phyloP scores from a whole-genome alignment of 805 yeast species.

The Cephaloascus albidus region DNA sequence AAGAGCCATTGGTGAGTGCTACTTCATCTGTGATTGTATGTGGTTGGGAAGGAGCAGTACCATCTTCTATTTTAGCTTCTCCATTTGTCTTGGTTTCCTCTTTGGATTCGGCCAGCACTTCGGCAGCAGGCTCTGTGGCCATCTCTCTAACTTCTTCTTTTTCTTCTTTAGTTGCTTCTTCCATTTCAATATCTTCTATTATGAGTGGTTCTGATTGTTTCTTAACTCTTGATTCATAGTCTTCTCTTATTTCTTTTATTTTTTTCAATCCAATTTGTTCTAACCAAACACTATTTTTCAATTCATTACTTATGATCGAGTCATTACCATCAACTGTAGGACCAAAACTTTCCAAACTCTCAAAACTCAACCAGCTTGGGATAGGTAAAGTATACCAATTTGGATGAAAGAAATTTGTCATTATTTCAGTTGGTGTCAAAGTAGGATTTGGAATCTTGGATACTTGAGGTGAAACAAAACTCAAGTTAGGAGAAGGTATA shows the following conservation, averaged over 20 bases:
- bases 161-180: background rate
- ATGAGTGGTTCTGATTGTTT: slow-evolving; percentile 3
- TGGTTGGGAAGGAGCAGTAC: too few relatives aligned
- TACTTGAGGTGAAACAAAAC: slow-evolving; percentile 34
- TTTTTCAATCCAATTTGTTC: slow-evolving; percentile 42
- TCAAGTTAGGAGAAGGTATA: slow-evolving; percentile 28
- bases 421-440: slow-evolving; percentile 39
- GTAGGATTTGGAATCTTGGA: slow-evolving; percentile 40
- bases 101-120: too few relatives aligned
- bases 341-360: slow-evolving; percentile 47
- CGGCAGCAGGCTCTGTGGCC: too few relatives aligned
- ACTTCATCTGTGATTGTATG: background rate
- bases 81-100: too few relatives aligned
- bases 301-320: slow-evolving; percentile 40
- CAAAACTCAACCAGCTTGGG: slow-evolving; percentile 51
- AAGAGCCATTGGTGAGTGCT: background rate
- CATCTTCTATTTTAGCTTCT: too few relatives aligned
- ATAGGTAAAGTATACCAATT: slow-evolving; percentile 58
- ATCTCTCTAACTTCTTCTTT: background rate
- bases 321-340: slow-evolving; percentile 56
- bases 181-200: background rate
- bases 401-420: slow-evolving; percentile 47
- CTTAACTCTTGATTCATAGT: slow-evolving; percentile 4
- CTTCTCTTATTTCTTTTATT: slow-evolving; percentile 11
- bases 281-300: slow-evolving; percentile 43